Evolutionary conservation across 2,329 filamentous ascomycete genomes (phyloP), one percentile per base, ranked within the genome.

Genomic region (Didymella pomorum): DNA sequence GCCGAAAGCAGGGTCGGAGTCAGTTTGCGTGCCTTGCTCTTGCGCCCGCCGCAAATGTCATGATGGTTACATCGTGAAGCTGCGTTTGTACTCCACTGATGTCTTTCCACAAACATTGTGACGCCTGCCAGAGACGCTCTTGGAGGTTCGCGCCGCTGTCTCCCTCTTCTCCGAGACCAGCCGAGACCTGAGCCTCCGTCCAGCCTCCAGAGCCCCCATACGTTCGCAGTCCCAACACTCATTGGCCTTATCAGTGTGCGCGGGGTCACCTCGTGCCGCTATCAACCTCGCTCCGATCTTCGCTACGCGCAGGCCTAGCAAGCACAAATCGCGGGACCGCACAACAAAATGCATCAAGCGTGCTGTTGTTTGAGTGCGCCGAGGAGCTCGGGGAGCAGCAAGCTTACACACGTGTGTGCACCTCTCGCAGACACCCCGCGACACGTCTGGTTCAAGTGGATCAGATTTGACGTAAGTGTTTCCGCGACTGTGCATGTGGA

Each of bases 191-290:
- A 68, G 65, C 60, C 65, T 60, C 50, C 66, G 28, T 52, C 49
- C 43, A 44, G 44, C 56, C 53, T 58, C 25, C 50, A 60, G 35
- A 46, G 42, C 56, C 65, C 62, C 70, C 73, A 72, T 71, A 65
- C 66, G 51, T 65, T 54, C 52, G 57, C 66, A 51, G 31, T 54
- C 66, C 51, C 63, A 68, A 59, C 62, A 63, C 16, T 64, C 37
- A 73, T 73, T 73, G 73, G 73, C 61, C 67, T 73, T 72, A 69
- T 73, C 70, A 56, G 58, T 37, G 16, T 49, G 59, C 64, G 70
- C 68, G 71, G 68, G 69, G 69, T 68, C 43, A 44, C 48, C 41
- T 47, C 23, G 39, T 49, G 56, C 48, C 59, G 46, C 57, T 58
- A 59, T 58, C 55, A 28, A 42, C 50, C 52, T 56, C 52, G 55